Evolutionary conservation across 257 asterid species (phyloP), one percentile per base, ranked within the genome.

Genomic region (Plantago major): DNA sequence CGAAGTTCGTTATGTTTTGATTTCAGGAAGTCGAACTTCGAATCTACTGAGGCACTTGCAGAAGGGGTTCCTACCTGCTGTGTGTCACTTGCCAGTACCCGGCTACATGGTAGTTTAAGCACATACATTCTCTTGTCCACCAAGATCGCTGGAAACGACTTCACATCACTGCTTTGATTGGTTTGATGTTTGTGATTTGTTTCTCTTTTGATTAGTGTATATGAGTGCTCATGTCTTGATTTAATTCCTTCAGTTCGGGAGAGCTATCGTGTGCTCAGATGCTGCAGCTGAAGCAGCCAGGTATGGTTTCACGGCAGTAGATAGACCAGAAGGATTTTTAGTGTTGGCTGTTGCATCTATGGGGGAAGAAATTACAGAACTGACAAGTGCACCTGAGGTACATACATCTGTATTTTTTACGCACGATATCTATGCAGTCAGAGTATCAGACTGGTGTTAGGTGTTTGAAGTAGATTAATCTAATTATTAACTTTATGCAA

Each of bases 281-380:
- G 74, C 95, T 12, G 91, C 97, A 69, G 97, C 94, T 11, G 96
- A 89, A 66, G 97, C 97, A 3, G 86, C 99, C 0, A 76, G 81
- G 70, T 89, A 89, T n/a, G 99, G 95, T 48, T 93, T 83, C 75
- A 87, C 96, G 0, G 94, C 96, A 1, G 83, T 87, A 0, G 94
- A 85, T 40, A 71, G 95, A 68, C 96, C 92, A 1, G 96, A 93
- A 69, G 96, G 97, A 10, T 87, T 82, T 73, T 66, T 93, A 71
- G 67, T 93, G 11, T 74, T 93, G 67, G 97, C 92, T 18, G 91
- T 88, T 46, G 98, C 89, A 6, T 73, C 96, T 0, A 48, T 90
- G 46, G 96, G 94, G 0, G 78, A 88, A 42, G 38, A 88, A 46
- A 45, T 77, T 6, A 67, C 65, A 0, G 84, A 85, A 65, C 30